phyloP scores from a whole-genome alignment of 2,329 filamentous ascomycete species.

The Aspergillus eucalypticola region DNA sequence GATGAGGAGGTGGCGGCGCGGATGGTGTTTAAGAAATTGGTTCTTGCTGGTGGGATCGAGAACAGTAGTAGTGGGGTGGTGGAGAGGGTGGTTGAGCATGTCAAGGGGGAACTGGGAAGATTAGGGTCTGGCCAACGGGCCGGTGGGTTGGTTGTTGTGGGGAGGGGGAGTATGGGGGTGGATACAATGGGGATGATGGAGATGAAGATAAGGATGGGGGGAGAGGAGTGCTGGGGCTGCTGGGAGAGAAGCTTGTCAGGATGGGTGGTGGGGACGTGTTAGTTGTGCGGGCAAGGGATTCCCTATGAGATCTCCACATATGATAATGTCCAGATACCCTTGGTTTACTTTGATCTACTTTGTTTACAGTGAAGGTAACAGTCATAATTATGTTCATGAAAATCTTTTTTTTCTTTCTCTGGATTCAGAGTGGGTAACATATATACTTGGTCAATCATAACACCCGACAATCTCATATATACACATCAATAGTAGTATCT shows the following conservation, averaged over 20 bases:
- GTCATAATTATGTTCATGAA: not conserved
- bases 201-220: constrained; percentile 24
- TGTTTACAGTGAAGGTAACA: not conserved
- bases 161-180: constrained; percentile 45
- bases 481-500: not conserved
- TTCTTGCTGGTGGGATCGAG: constrained; percentile 45
- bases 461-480: constrained; percentile 1
- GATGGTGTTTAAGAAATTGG: constrained; percentile 55
- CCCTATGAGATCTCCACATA: not conserved
- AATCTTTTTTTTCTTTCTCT: not conserved
- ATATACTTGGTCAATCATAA: not conserved
- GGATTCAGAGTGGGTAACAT: not conserved
- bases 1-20: constrained; percentile 53
- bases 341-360: too few relatives aligned
- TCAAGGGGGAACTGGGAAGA: constrained; percentile 61
- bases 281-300: constrained; percentile 63
- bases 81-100: constrained; percentile 52
- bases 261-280: constrained; percentile 68
- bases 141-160: constrained; percentile 70
- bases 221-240: constrained; percentile 32
- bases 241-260: constrained; percentile 50
- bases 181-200: constrained; percentile 35
- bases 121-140: constrained; percentile 58
- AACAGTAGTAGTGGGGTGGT: constrained; percentile 26
- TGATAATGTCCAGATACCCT: not conserved